Evolutionary conservation across 2,329 filamentous ascomycete genomes (phyloP), one percentile per base, ranked within the genome.

Genomic region (Nemania abortiva): DNA sequence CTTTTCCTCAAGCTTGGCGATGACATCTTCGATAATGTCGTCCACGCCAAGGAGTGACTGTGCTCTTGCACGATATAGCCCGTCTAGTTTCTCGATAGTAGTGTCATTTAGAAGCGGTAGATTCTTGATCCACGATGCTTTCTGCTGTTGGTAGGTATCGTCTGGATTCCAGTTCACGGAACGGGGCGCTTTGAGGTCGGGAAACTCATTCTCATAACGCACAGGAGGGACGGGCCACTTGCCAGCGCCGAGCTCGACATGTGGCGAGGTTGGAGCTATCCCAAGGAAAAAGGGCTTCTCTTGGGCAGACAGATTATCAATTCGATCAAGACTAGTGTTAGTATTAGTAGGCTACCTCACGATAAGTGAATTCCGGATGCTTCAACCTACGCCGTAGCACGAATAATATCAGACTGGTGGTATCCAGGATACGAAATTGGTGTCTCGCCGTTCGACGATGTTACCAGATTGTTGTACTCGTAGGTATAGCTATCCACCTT

Each of bases 11-110:
- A 81, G 71, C 62, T 69, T 71, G 4, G 69, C 47, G 0, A 81
- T 55, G 1, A 80, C 74, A 57, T 80, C 78, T 34, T 76, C 73
- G 3, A 81, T 70, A 2, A 81, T 78, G 22, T 81, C 79, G 49
- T 81, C 79, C 0, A 81, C 71, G 3, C 78, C 77, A 18, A 72
- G 66, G 1, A 80, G 66, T 0, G 75, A 69, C n/a, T 76, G 72
- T 1, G 75, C 55, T 1, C 78, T 68, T 7, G 60, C 58, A 10
- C 64, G 64, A 20, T 64, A 67, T 10, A 64, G 60, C 11, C 49
- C 62, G 22, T 72, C 70, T 1, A 63, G 45, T 29, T n/a, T 49
- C 20, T 49, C 61, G 4, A 67, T 66, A 11, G 42, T 63, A 1
- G 62, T 66, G 2, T 45, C 54, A 15, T 72, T 70, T 37, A 68